These are phyloP conservation scores for Seiridium unicorne DNA, from an alignment of 2,329 filamentous ascomycete genomes.

Conservation along the genomic window DNA sequence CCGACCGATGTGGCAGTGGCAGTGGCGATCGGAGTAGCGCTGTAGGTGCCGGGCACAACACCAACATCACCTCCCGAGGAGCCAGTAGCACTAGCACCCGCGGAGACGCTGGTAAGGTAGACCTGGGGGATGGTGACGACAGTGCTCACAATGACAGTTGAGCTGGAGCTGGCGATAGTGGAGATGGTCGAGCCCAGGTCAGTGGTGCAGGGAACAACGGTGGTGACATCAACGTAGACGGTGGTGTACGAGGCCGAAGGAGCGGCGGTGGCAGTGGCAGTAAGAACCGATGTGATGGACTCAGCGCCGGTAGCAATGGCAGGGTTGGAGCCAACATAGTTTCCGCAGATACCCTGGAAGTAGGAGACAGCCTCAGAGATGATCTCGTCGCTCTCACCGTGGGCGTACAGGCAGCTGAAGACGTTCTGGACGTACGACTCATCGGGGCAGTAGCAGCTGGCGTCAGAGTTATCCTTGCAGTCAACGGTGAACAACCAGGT, in stretches of 20 bases:
- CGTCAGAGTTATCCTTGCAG: constrained; percentile 83
- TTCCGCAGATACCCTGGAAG: constrained; percentile 89
- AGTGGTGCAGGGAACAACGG: constrained; percentile 49
- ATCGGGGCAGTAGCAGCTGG: constrained; percentile 83
- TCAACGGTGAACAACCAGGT: constrained; percentile 75
- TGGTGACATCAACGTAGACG: constrained; percentile 47
- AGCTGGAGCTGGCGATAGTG: constrained; percentile 49
- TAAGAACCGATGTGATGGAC: constrained; percentile 59
- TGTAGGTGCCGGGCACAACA: constrained; percentile 17
- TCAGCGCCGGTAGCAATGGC: constrained; percentile 77
- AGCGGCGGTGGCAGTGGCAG: constrained; percentile 43
- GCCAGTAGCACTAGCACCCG: constrained; percentile 36
- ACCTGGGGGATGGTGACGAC: constrained; percentile 41
- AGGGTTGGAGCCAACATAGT: constrained; percentile 74
- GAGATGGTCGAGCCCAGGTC: constrained; percentile 42
- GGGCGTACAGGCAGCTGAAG: constrained; percentile 77
- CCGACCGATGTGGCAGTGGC: constrained; percentile 27
- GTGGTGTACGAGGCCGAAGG: constrained; percentile 43
- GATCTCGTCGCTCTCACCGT: constrained; percentile 65
- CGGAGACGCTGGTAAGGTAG: constrained; percentile 36
- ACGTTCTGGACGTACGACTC: constrained; percentile 73
- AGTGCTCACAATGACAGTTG: constrained; percentile 44
- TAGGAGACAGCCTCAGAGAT: constrained; percentile 72
- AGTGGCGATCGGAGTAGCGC: constrained; percentile 20
- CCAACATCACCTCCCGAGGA: constrained; percentile 17